Evolutionary conservation across 176 grass and related monocot species (phyloP), one percentile per base, ranked within the genome.

Genomic region (Saccharum spontaneum): DNA sequence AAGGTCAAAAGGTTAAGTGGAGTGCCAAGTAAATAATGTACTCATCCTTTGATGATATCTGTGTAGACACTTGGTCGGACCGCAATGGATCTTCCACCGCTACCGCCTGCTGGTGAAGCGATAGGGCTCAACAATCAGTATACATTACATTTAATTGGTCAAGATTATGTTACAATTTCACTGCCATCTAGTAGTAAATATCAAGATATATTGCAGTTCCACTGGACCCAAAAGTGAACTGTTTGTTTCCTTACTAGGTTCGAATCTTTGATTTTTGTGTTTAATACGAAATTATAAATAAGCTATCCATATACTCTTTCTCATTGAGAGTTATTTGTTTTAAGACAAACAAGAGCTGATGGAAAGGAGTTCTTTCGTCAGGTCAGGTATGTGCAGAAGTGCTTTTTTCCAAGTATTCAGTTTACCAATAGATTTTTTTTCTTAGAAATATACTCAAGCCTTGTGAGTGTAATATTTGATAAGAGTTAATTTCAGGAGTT

Each of bases 321-420:
- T 54, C 38, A 72, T 67, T 49, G 22, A 66, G 17, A 61, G 65
- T 69, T 16, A 73, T 87, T 82, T 90, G 36, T 84, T 85, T 90
- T 83, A 95, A 93, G 83, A 54, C 87, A 89, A 82, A 90, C 93
- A 40, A 82, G 89, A 87, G 91, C 95, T 76, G 96, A 98, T 89
- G 96, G 96, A 79, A 95, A 98, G 80, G 96, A 95, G 61, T 98
- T 98, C 70, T 98, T 98, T 86, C 93, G 96, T 52, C 89, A 95
- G 88, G 96, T 95, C 77, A 90, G 96, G 96, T 97, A 83, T 91
- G 55, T 49, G 71, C 71, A 54, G 10, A 73, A 75, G 52, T 23
- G 14, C n/a, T 78, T 31, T 54, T 81, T 69, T 69, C 7, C 34
- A 17, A 55, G 2, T 80, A 69, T 68, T 75, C 16, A 69, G 49